Base-by-base conservation (phyloP, 306 rosid genomes). In the Cicer cuneatum region DNA sequence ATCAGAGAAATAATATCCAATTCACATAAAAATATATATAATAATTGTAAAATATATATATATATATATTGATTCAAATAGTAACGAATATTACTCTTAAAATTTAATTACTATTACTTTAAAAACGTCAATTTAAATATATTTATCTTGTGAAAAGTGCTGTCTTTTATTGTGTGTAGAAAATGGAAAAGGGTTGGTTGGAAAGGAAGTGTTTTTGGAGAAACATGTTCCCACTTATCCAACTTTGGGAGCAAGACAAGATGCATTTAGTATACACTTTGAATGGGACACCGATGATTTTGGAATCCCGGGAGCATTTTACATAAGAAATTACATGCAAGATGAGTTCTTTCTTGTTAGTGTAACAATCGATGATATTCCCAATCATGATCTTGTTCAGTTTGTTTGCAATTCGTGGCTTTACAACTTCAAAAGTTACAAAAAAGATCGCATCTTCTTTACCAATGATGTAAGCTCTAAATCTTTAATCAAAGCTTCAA, bases 371-470 rank as follows among this genome's bases (percentile, higher is more conserved):
- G 69, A 64, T 7, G 69, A 64, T 37, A 64, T 64, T 64, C 69
- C 69, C 0, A 64, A 64, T 41, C 69, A 3, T 64, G 35, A 64
- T 3, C 9, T 49, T 2, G 2, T 64, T 64, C 35, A 42, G 1
- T 64, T 64, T 64, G 51, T 64, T 40, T 64, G 69, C 51, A 64
- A 64, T n/a, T 64, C 69, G 6, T 64, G 69, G 69, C n/a, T 64
- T 64, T 64, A 64, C 51, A 64, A 64, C 14, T 64, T 9, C 51
- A 40, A 41, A 16, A 3, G 3, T 41, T 64, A 64, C 37, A 64
- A 40, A 16, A 64, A 18, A 0, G 69, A 64, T 16, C 69, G 69
- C 5, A 64, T 64, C 6, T 64, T 64, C 51, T 64, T 64, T 40
- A 15, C 51, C 0, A 64, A 64, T 41, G 51, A 64, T 40, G 69